Conservation (phyloP, 768 basidiomycete genomes). For the Xerocomus spinulosus region DNA sequence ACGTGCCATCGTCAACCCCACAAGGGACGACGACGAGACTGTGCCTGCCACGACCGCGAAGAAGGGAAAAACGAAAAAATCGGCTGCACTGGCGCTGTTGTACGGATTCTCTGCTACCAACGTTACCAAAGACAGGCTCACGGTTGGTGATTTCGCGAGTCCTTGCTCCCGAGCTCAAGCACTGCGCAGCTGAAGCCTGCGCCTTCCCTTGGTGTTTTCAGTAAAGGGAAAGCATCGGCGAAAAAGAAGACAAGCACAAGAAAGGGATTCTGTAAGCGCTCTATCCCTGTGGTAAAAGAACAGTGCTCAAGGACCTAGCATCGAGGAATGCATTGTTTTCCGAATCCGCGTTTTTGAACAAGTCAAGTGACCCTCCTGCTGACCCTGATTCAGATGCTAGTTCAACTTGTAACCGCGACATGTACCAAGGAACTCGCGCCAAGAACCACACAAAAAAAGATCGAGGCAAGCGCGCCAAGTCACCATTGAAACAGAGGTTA, state of each 20-base stretch:
- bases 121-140: constrained; percentile 33
- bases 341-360: constrained; percentile 44
- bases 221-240: constrained; percentile 33
- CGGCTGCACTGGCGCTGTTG: constrained; percentile 32
- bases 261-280: constrained; percentile 14
- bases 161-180: constrained; percentile 3
- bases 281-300: background rate
- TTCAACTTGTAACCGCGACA: constrained; percentile 16
- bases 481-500: background rate
- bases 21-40: constrained; percentile 8
- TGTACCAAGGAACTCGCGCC: constrained; percentile 4
- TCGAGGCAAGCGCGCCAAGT: background rate
- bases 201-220: constrained; percentile 32
- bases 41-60: constrained; percentile 1
- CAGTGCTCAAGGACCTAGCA: constrained; percentile 7
- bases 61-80: constrained; percentile 20
- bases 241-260: constrained; percentile 18
- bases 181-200: constrained; percentile 27
- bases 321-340: constrained; percentile 36
- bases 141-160: constrained; percentile 20
- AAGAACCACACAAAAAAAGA: constrained; percentile 3
- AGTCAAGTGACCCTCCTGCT: constrained; percentile 8
- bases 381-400: constrained; percentile 4
- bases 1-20: constrained; percentile 44
- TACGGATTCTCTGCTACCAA: constrained; percentile 37